Percentiles rank a stretch among this genome's conserved stretches.
These are phyloP conservation scores for Ceratocystis albifundus DNA, from an alignment of 2,329 filamentous ascomycete genomes.

Conservation along the genomic window DNA sequence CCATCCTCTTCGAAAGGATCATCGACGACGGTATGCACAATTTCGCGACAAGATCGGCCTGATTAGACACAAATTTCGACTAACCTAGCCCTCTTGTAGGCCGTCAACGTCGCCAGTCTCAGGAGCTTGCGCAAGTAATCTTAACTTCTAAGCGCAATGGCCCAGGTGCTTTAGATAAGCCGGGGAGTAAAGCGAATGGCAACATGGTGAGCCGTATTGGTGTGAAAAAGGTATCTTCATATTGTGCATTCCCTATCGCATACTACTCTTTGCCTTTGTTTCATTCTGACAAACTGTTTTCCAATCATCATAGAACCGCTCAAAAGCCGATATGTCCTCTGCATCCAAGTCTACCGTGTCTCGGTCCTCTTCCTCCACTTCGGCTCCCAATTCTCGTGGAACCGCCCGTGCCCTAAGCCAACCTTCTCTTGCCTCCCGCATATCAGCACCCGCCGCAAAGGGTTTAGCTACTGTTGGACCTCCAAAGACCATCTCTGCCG, in stretches of 20 bases:
- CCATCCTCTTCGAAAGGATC: conserved; percentile 44
- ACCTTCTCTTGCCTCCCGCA: conserved; percentile 20
- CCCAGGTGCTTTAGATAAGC: conserved; percentile 37
- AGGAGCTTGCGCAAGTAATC: conserved; percentile 59
- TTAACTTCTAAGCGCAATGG: conserved; percentile 48
- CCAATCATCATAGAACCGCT: conserved; percentile 9
- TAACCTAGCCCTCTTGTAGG: conserved; percentile 31
- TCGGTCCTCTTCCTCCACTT: conserved; percentile 1
- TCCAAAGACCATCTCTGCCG: conserved; percentile 12
- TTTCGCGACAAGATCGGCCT: not conserved
- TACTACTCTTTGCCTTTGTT: not conserved
- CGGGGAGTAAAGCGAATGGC: not conserved
- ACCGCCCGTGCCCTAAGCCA: not conserved
- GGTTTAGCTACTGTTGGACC: conserved; percentile 19
- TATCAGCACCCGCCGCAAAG: conserved; percentile 20
- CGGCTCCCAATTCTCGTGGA: not conserved
- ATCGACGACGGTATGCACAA: conserved; percentile 40
- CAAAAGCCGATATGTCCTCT: not conserved
- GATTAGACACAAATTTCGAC: not conserved
- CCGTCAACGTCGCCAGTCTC: conserved; percentile 59
- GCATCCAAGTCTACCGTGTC: not conserved
- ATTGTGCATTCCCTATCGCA: not conserved
- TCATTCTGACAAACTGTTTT: not conserved
- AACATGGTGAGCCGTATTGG: conserved; percentile 58
- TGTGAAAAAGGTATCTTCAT: conserved; percentile 51